Percentiles rank a stretch among this genome's conserved stretches.
These are phyloP conservation scores for Xylaria multiplex DNA, from an alignment of 2,329 filamentous ascomycete genomes.

Conservation along the genomic window DNA sequence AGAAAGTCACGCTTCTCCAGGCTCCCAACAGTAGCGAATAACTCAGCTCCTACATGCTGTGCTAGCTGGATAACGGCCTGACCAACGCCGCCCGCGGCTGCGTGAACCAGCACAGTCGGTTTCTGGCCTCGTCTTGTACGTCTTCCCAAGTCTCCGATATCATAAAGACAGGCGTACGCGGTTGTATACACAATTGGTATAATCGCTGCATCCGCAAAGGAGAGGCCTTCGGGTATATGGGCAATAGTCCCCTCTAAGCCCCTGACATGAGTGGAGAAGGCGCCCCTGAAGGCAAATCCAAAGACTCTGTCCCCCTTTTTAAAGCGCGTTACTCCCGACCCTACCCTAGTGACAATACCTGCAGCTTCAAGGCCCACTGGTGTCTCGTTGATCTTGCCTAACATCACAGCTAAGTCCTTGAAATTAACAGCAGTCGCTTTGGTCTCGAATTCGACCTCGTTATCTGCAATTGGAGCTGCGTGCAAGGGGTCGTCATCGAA, in stretches of 20 bases:
- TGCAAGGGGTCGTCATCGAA: slow-evolving; percentile 38
- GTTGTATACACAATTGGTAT: slow-evolving; percentile 37
- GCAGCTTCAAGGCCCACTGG: slow-evolving; percentile 41
- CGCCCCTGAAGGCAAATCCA: slow-evolving; percentile 17
- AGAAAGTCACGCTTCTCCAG: slow-evolving; percentile 48
- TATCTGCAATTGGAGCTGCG: slow-evolving; percentile 8
- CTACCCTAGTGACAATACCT: slow-evolving; percentile 48
- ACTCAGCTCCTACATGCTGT: slow-evolving; percentile 35
- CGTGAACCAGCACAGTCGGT: slow-evolving; percentile 37
- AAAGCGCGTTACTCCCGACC: slow-evolving; percentile 24
- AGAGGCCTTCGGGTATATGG: slow-evolving; percentile 30
- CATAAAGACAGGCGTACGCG: slow-evolving; percentile 42
- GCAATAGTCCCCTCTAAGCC: slow-evolving; percentile 17
- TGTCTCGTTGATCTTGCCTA: slow-evolving; percentile 32
- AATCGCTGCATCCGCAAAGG: slow-evolving; percentile 25
- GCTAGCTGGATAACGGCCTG: slow-evolving; percentile 37
- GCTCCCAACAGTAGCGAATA: slow-evolving; percentile 49
- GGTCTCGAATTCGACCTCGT: slow-evolving; percentile 39
- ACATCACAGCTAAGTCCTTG: slow-evolving; percentile 31
- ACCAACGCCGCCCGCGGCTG: slow-evolving; percentile 36
- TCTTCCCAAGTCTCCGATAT: slow-evolving; percentile 41
- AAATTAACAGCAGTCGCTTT: slow-evolving; percentile 35
- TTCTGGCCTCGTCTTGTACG: slow-evolving; percentile 28
- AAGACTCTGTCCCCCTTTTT: slow-evolving; percentile 33
- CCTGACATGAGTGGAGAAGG: slow-evolving; percentile 31